Conservation (phyloP, 2,329 filamentous ascomycete genomes). For the Beauveria pseudobassiana region DNA sequence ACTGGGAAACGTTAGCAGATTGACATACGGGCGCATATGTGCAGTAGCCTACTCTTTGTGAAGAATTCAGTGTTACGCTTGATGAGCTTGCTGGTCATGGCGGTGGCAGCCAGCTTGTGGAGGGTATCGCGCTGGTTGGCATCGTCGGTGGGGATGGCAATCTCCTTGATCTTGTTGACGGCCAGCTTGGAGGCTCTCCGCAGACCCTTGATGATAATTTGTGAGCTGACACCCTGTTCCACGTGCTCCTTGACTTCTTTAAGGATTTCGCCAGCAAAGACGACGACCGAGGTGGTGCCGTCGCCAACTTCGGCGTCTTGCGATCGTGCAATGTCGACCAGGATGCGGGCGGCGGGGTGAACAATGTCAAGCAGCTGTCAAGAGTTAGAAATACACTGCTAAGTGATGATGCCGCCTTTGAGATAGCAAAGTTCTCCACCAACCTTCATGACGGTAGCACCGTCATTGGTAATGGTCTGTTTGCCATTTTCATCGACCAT, state of each 20-base stretch:
- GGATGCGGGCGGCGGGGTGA: constrained; percentile 91
- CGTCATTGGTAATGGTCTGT: constrained; percentile 98
- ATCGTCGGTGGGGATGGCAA: constrained; percentile 78
- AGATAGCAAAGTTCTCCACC: constrained; percentile 15
- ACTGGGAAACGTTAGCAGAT: constrained; percentile 46
- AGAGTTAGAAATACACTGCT: background rate
- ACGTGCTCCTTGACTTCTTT: constrained; percentile 96
- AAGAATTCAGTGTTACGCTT: constrained; percentile 96
- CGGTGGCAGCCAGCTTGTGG: constrained; percentile 81
- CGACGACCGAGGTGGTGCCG: constrained; percentile 94
- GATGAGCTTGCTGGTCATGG: constrained; percentile 99
- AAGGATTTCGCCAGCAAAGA: constrained; percentile 92
- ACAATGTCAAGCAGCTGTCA: constrained; percentile 89
- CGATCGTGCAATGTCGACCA: constrained; percentile 96
- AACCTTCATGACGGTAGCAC: constrained; percentile 98
- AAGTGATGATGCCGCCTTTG: background rate
- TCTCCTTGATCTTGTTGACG: constrained; percentile 98
- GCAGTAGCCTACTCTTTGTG: constrained; percentile 69
- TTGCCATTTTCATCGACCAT: constrained; percentile 92
- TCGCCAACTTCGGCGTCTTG: constrained; percentile 99
- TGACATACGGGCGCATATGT: background rate
- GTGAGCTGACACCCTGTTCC: constrained; percentile 92
- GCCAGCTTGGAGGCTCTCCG: constrained; percentile 82
- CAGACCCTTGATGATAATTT: constrained; percentile 95
- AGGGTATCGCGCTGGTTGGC: constrained; percentile 81